Base-by-base conservation (phyloP, 129 eudicot species). In the Arctium lappa region DNA sequence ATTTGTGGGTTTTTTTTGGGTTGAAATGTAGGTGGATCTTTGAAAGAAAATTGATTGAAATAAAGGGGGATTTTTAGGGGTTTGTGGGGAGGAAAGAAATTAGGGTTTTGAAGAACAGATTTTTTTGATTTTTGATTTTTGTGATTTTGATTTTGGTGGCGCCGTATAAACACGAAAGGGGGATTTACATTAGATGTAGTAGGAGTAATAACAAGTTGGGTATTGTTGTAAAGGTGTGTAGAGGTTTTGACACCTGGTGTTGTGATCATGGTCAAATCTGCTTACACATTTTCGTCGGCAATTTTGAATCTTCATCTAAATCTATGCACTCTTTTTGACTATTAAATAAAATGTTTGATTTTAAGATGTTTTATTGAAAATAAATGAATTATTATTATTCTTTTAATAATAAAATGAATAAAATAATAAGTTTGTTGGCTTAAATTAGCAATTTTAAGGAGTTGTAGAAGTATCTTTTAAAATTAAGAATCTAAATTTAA, bases 211-310 rank as follows among this genome's bases (percentile, higher is more conserved):
- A 22, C 63, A 69, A 83, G 79, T 83, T 83, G 86, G 86, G 87
- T 84, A 69, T 75, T 48, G 82, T 34, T 79, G 87, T 73, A 79
- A 72, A 73, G 79, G 80, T 79, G 66, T 78, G 10, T 34, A 72
- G 73, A 72, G 73, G 62, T 71, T 63, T 84, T 79, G 87, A 84
- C 87, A 84, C 87, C 87, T 84, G 87, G 82, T 79, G 83, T 18
- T 8, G 76, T 79, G 87, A 79, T 79, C 76, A 84, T 84, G 84
- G 87, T 84, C 87, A 84, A 84, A 62, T 10, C 29, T 65, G 77
- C 76, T 79, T 79, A 73, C 80, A 48, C 68, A 63, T 60, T 84
- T 84, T 78, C 84, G 87, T 84, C 87, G 87, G 80, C 87, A 79
- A 63, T 79, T 84, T 84, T 84, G 87, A 84, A 79, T 84, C 72